Percentiles rank a stretch among this genome's conserved stretches.
Conservation (phyloP, 495 filamentous ascomycete species). For the Talaromyces liani region DNA sequence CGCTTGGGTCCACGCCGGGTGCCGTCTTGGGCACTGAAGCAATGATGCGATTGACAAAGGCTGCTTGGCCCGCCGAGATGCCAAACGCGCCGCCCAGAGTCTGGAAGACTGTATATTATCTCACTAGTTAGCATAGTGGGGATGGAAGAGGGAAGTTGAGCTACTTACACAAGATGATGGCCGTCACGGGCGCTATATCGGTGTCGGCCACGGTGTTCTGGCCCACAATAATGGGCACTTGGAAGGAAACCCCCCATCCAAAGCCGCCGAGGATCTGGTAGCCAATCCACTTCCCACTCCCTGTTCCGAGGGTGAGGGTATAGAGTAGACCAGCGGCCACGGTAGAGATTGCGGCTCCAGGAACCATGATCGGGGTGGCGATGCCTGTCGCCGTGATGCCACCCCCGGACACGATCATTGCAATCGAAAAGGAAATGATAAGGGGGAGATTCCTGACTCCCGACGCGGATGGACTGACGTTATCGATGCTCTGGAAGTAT, state of each 20-base stretch:
- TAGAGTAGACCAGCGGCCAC: conserved; percentile 57
- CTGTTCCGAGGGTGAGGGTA: conserved; percentile 42
- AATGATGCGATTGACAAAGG: conserved; percentile 33
- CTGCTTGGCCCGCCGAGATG: conserved; percentile 32
- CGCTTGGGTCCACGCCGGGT: conserved; percentile 28
- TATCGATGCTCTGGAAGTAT: conserved; percentile 67
- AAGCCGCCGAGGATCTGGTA: conserved; percentile 51
- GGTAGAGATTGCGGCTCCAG: conserved; percentile 40
- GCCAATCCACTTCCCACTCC: conserved; percentile 51
- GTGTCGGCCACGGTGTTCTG: conserved; percentile 46
- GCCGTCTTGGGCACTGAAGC: conserved; percentile 18
- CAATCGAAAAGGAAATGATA: conserved; percentile 45
- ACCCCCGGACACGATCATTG: conserved; percentile 44
- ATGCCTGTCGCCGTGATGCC: conserved; percentile 49
- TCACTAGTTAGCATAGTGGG: conserved; percentile 6
- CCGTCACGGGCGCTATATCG: conserved; percentile 49
- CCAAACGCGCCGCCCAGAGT: conserved; percentile 31
- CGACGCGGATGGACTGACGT: conserved; percentile 48
- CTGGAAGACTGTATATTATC: too few species aligned
- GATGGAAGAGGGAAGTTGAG: conserved; percentile 26
- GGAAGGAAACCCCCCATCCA: conserved; percentile 6
- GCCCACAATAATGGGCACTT: conserved; percentile 34
- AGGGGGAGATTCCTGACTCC: conserved; percentile 63
- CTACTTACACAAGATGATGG: conserved; percentile 43
- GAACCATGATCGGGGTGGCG: conserved; percentile 50